Evolutionary conservation across 164 flowering plant genomes (phyloP), one percentile per base, ranked within the genome.

Genomic region (Kalanchoe fedtschenkoi): DNA sequence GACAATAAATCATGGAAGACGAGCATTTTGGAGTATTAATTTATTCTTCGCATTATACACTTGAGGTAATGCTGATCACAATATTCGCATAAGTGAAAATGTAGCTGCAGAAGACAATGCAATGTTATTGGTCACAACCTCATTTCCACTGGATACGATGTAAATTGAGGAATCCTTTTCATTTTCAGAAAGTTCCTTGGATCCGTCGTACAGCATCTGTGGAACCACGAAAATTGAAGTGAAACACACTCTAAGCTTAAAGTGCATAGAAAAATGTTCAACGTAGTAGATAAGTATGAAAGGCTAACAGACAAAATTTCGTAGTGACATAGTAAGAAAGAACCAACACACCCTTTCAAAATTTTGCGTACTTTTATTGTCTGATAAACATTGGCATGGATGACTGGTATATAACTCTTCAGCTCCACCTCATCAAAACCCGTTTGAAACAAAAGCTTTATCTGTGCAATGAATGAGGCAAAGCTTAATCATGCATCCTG

Each of bases 351-450:
- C 90, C 85, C 90, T 86, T 81, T 79, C 82, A 77, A 74, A 75
- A 75, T 74, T 78, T 77, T 81, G 86, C 97, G 70, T 95, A 95
- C 99, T 95, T 95, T 88, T 82, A 91, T 87, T 73, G 95, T 88
- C 91, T 95, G 97, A 82, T 81, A 95, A 42, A 95, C 89, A 72
- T 88, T 91, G 73, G 97, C 96, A 81, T 88, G 89, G 63, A 95
- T 79, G 77, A 91, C 96, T 43, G 97, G 61, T 46, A 70, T 74
- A 75, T 91, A 95, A 77, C 88, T 87, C 81, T 78, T 87, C 21
- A 87, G 83, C 74, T 95, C 97, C 41, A 76, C 75, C 67, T 88
- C 97, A 60, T 91, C 91, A 77, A 95, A 95, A 32, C 96, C 99
- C 66, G 95, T 81, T 77, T 87, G 99, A 69, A 90, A 95, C 67